Percentiles rank a stretch among this genome's conserved stretches.
These are phyloP conservation scores for Macrocybe gigantea DNA, from an alignment of 768 basidiomycete species.

Conservation along the genomic window DNA sequence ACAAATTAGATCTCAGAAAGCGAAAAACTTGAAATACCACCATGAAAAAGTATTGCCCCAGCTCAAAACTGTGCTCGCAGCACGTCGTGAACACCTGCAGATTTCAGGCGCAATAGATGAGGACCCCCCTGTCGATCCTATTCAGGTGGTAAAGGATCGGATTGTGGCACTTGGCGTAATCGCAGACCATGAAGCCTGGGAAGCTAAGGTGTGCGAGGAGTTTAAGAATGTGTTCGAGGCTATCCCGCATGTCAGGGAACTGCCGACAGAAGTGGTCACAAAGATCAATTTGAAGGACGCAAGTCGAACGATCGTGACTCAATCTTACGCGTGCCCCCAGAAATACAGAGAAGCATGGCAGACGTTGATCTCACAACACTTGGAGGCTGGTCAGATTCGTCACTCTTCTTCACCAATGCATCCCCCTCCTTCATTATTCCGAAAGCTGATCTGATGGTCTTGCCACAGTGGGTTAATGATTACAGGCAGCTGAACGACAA, in stretches of 20 bases:
- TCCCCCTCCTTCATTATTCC: constrained; percentile 35
- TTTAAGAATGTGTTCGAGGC: constrained; percentile 17
- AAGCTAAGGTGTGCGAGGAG: constrained; percentile 6
- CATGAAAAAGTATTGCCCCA: background rate
- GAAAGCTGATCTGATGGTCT: constrained; percentile 18
- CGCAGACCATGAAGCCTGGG: background rate
- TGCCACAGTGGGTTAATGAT: constrained; percentile 31
- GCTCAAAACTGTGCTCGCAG: background rate
- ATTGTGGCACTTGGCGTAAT: background rate
- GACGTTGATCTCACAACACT: constrained; percentile 23
- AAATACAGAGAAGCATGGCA: constrained; percentile 28
- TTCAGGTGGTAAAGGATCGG: background rate
- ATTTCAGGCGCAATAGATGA: too few relatives aligned
- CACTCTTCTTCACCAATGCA: constrained; percentile 19
- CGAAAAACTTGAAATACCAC: background rate
- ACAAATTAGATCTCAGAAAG: background rate
- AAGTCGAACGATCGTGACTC: constrained; percentile 12
- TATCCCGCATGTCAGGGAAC: constrained; percentile 18
- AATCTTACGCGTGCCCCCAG: constrained; percentile 23
- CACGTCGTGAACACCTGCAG: too few relatives aligned
- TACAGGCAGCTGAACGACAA: constrained; percentile 25
- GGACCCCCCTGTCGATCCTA: background rate
- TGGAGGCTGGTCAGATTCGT: constrained; percentile 22
- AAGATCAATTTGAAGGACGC: constrained; percentile 22
- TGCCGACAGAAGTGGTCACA: constrained; percentile 17